Conservation (phyloP, 73 alveolate species). For the Stentor coeruleus region DNA sequence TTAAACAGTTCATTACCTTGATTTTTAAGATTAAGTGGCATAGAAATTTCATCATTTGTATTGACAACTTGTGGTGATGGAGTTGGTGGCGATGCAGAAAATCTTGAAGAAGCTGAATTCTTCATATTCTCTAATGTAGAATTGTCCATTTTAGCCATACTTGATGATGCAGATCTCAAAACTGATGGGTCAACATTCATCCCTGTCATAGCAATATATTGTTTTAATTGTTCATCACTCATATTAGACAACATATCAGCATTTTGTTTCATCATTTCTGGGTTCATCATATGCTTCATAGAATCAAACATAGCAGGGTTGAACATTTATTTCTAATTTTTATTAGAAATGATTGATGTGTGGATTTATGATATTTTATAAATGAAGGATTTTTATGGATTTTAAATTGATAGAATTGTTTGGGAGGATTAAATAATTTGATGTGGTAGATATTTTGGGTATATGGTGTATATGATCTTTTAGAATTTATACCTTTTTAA, state of each 20-base stretch:
- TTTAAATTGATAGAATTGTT: too few relatives aligned
- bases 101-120: background rate
- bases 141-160: background rate
- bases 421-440: too few relatives aligned
- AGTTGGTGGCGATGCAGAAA: too few relatives aligned
- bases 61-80: background rate
- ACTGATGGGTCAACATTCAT: background rate
- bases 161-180: background rate
- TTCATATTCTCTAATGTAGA: background rate
- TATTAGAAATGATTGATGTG: too few relatives aligned
- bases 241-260: constrained; percentile 1
- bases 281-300: background rate
- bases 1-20: constrained; percentile 3
- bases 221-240: background rate
- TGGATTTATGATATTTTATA: too few relatives aligned
- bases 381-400: too few relatives aligned
- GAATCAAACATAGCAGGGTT: constrained; percentile 7
- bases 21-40: background rate
- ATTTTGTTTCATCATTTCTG: background rate
- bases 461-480: too few relatives aligned
- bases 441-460: too few relatives aligned
- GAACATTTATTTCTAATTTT: too few relatives aligned
- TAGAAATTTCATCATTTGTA: background rate
- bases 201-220: background rate
- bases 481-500: too few relatives aligned